A percentile compares a stretch with the other conserved stretches of the same genome.
Conservation (phyloP, 768 basidiomycete genomes). For the Phylloporus scabripes region DNA sequence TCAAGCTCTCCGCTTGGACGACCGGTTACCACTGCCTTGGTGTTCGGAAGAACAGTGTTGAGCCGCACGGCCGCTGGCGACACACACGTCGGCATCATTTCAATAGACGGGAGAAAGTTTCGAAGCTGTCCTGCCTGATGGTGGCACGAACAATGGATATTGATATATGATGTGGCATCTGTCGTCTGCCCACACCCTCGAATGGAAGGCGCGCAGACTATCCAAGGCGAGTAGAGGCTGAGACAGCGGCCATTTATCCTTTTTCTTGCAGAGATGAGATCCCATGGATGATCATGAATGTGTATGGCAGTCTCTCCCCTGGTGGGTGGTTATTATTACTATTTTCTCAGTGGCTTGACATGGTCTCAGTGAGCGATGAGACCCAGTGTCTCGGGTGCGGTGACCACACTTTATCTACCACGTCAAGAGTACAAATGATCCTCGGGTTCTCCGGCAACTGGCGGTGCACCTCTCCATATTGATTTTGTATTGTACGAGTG, state of each 20-base stretch:
- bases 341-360: neutral
- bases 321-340: neutral
- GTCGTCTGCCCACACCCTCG: slow-evolving; percentile 10
- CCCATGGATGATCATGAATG: slow-evolving; percentile 23
- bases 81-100: slow-evolving; percentile 1
- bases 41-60: slow-evolving; percentile 13
- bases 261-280: slow-evolving; percentile 10
- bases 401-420: neutral
- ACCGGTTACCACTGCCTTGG: slow-evolving; percentile 16
- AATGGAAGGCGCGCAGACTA: slow-evolving; percentile 6
- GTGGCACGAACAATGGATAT: slow-evolving; percentile 5
- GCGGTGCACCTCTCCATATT: neutral
- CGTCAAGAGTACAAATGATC: neutral
- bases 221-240: neutral
- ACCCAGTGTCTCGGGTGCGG: neutral
- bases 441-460: neutral
- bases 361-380: neutral
- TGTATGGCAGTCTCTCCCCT: neutral
- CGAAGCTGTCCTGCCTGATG: slow-evolving; percentile 11
- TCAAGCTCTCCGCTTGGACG: slow-evolving; percentile 3
- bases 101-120: slow-evolving; percentile 9
- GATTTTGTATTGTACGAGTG: neutral
- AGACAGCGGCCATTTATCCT: slow-evolving; percentile 5
- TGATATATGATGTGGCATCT: slow-evolving; percentile 5
- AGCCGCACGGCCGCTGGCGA: neutral